These are phyloP conservation scores for Pueraria montana DNA, from an alignment of 306 rosid genomes.

Conservation along the genomic window DNA sequence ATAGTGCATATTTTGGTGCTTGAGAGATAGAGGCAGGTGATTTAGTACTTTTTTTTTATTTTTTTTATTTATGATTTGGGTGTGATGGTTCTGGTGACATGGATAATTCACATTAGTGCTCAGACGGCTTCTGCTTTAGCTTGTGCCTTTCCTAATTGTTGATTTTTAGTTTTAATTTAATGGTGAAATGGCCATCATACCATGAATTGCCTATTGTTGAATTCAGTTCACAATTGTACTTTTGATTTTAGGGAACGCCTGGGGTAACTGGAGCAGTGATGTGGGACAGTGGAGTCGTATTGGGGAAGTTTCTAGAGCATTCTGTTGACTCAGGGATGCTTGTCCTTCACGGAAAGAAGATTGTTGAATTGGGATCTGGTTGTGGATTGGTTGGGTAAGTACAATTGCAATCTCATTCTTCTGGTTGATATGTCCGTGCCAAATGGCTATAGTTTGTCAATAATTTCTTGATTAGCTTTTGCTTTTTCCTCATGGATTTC, in stretches of 20 bases:
- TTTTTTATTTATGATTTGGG: too few species aligned
- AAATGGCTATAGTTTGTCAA: background rate
- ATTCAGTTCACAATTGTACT: constrained; percentile 44
- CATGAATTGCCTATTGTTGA: constrained; percentile 20
- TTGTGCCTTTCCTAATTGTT: background rate
- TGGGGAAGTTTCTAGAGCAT: constrained; percentile 88
- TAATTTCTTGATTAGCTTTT: constrained; percentile 4
- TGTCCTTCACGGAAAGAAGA: constrained; percentile 72
- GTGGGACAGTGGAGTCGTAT: constrained; percentile 90
- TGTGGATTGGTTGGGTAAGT: constrained; percentile 89
- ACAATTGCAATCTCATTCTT: constrained; percentile 26
- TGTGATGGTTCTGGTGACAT: background rate
- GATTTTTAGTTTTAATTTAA: constrained; percentile 13
- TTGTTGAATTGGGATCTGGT: constrained; percentile 84
- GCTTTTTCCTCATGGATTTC: constrained; percentile 1
- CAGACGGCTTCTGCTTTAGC: constrained; percentile 1
- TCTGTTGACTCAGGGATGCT: constrained; percentile 75
- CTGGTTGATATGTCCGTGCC: constrained; percentile 30
- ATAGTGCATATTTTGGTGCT: background rate
- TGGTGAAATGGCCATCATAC: background rate
- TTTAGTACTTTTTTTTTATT: background rate
- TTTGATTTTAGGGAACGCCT: constrained; percentile 64
- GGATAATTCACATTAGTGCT: constrained; percentile 9
- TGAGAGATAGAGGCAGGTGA: background rate
- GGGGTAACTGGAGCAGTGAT: constrained; percentile 92